A percentile compares a stretch with the other conserved stretches of the same genome.
Conservation (phyloP, 441 rosid genomes). For the Gossypium schwendimanii region DNA sequence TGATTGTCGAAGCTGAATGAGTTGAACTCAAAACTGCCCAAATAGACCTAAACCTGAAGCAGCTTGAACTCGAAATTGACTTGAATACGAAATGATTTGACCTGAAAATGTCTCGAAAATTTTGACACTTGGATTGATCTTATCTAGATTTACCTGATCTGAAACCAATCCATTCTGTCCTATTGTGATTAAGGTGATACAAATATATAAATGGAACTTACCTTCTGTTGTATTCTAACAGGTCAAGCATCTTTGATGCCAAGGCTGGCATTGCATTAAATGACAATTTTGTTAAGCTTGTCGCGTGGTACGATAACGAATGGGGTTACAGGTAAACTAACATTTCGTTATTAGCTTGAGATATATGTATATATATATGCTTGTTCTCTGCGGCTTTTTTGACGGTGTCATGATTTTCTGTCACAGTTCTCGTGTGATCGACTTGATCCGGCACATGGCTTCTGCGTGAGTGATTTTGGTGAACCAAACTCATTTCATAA, state of each 20-base stretch:
- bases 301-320: constrained; percentile 56
- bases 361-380: not conserved
- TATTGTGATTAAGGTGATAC: too few species aligned
- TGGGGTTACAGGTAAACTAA: constrained; percentile 57
- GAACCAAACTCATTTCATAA: too few species aligned
- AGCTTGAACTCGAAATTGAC: too few species aligned
- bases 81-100: too few species aligned
- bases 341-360: not conserved
- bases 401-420: not conserved
- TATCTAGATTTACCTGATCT: too few species aligned
- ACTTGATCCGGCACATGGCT: constrained; percentile 46
- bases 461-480: constrained; percentile 6
- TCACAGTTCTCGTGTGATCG: constrained; percentile 41
- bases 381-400: not conserved
- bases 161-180: too few species aligned
- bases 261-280: constrained; percentile 62
- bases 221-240: constrained; percentile 6
- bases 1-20: too few species aligned
- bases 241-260: constrained; percentile 66
- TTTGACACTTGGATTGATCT: too few species aligned
- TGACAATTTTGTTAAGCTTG: constrained; percentile 44
- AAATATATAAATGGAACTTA: not conserved
- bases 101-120: too few species aligned
- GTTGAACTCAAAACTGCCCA: too few species aligned
- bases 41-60: too few species aligned